Base-by-base conservation (phyloP, 208 protist genomes). In the Lotmaria passim region DNA sequence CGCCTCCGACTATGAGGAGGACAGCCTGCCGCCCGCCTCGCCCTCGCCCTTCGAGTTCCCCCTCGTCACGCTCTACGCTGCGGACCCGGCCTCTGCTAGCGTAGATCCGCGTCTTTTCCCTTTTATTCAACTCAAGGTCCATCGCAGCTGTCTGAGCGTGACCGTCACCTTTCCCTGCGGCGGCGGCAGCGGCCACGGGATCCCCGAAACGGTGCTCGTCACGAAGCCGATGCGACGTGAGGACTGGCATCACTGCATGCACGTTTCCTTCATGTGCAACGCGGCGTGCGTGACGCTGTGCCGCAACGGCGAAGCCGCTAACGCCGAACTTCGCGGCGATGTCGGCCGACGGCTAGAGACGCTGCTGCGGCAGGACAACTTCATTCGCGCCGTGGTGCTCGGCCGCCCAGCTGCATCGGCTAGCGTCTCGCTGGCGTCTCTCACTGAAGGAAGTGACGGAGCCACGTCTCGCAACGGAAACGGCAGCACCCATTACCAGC, bases 161-260 rank as follows among this genome's bases (percentile, higher is more conserved):
- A 60, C 61, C 24, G 46, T 77, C 36, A 62, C 30, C 3, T 24
- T 70, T 10, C 71, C 71, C 1, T 17, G 26, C 10, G n/a, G 34
- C 4, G 21, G 21, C 21, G 38, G 3, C 12, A 30, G 23, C 50
- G 14, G 4, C 2, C 26, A 46, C 17, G 51, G 48, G 0, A 39
- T 7, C 0, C 38, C 52, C 21, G 48, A 69, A 39, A 57, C 41
- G 48, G n/a, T 69, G 28, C 26, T 33, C 47, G 43, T 43, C 38
- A 24, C 38, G n/a, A 38, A 50, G 50, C 46, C 62, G 48, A 61
- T 77, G 57, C 62, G 71, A 23, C 71, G 48, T 38, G 69, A 80
- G 59, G 68, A 80, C 62, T 80, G 75, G 75, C 57, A 80, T 36
- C 69, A 59, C 62, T 80, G 68, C 62, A 80, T 80, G 68, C 75